These are phyloP conservation scores for Chlorella sp. DNA, from an alignment of 139 green algal species.

Conservation along the genomic window DNA sequence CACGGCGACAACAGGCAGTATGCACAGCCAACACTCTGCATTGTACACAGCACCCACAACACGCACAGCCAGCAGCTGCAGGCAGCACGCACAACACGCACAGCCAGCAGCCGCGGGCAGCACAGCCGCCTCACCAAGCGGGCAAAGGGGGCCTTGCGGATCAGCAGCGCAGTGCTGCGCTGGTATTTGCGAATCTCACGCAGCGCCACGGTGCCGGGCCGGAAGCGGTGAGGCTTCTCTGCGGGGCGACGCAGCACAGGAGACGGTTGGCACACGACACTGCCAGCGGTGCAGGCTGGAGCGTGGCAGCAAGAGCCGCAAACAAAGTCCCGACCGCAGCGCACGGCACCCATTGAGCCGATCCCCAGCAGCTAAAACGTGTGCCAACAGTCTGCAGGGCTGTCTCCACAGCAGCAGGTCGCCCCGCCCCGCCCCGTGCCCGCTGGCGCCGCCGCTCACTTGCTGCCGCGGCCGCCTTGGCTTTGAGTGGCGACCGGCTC, in stretches of 20 bases:
- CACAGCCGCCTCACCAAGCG: slow-evolving; percentile 50
- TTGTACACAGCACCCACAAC: no score
- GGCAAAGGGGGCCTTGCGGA: background rate
- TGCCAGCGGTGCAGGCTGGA: background rate
- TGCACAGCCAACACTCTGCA: no score
- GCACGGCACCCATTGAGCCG: background rate
- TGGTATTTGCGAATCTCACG: background rate
- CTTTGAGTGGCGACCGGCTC: slow-evolving; percentile 11
- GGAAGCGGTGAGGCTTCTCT: slow-evolving; percentile 54
- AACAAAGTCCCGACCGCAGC: no score
- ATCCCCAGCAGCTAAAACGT: no score
- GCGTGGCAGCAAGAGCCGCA: background rate
- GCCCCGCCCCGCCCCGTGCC: background rate
- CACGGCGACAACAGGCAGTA: no score
- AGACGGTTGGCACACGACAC: background rate
- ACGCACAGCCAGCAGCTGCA: no score
- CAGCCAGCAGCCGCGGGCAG: background rate
- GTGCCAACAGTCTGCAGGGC: background rate
- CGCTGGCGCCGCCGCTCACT: slow-evolving; percentile 1
- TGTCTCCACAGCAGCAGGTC: background rate
- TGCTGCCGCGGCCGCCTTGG: slow-evolving; percentile 10
- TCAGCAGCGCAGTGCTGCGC: background rate
- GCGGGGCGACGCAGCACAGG: background rate
- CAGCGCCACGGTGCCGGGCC: slow-evolving; percentile 76
- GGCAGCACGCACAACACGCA: background rate